These are phyloP conservation scores for Eucalyptus polybractea DNA, from an alignment of 345 rosid species.

Conservation along the genomic window DNA sequence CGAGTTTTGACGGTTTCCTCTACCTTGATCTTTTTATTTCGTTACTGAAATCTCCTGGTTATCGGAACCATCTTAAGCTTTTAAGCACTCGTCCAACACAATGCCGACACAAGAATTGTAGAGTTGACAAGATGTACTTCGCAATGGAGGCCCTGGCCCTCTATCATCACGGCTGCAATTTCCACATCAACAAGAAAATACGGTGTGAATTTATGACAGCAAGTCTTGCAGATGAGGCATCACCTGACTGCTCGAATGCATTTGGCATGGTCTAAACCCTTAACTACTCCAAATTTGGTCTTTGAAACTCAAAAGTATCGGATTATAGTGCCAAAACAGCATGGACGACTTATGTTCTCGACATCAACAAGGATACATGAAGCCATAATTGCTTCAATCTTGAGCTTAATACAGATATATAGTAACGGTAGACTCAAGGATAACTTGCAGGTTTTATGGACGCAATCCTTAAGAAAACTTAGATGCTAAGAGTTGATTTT, in stretches of 20 bases:
- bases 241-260: background rate
- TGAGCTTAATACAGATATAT: background rate
- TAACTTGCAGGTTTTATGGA: background rate
- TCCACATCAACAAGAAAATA: background rate
- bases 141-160: background rate
- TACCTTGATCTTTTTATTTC: background rate
- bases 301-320: background rate
- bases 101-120: background rate
- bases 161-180: background rate
- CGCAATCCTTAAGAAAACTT: background rate
- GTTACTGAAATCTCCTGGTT: background rate
- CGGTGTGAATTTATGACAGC: background rate
- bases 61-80: background rate
- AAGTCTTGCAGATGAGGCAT: background rate
- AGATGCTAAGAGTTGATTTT: background rate
- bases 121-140: background rate
- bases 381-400: background rate
- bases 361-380: background rate
- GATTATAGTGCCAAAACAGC: background rate
- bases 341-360: background rate
- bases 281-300: background rate
- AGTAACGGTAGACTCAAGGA: background rate
- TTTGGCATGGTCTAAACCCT: background rate
- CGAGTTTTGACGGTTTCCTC: background rate
- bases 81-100: background rate